phyloP scores from a whole-genome alignment of 139 green algal species.

The Coelastrella sp. region DNA sequence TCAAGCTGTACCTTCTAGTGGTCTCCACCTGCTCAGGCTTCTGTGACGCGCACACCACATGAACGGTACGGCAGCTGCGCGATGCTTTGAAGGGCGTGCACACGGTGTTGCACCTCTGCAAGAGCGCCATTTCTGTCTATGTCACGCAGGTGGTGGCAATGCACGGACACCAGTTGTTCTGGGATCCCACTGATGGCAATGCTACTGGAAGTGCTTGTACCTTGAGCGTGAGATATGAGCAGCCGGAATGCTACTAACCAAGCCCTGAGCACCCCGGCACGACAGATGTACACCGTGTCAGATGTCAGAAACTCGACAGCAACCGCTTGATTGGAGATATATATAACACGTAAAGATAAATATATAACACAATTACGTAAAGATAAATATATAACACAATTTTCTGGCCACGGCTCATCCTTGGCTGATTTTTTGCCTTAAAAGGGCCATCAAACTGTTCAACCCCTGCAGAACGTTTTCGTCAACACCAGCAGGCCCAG shows the following conservation, averaged over 20 bases:
- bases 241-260: no score
- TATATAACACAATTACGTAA: no score
- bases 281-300: no score
- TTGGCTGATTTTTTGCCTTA: not conserved
- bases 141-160: not conserved
- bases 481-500: conserved; percentile 54
- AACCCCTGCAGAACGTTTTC: conserved; percentile 79
- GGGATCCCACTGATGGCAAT: no score
- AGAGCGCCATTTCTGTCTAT: not conserved
- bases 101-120: conserved; percentile 6
- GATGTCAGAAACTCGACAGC: no score
- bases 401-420: not conserved
- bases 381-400: no score
- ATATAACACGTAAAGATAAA: no score
- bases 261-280: no score
- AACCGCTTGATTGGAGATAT: no score
- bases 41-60: conserved; percentile 13
- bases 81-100: conserved; percentile 1
- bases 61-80: not conserved
- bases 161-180: not conserved
- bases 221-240: no score
- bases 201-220: no score
- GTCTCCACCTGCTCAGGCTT: conserved; percentile 12
- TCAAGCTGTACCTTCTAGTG: conserved; percentile 2
- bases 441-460: conserved; percentile 52